These are phyloP conservation scores for Phaeophleospora eucalypticola DNA, from an alignment of 2,329 filamentous ascomycete genomes.

Conservation along the genomic window DNA sequence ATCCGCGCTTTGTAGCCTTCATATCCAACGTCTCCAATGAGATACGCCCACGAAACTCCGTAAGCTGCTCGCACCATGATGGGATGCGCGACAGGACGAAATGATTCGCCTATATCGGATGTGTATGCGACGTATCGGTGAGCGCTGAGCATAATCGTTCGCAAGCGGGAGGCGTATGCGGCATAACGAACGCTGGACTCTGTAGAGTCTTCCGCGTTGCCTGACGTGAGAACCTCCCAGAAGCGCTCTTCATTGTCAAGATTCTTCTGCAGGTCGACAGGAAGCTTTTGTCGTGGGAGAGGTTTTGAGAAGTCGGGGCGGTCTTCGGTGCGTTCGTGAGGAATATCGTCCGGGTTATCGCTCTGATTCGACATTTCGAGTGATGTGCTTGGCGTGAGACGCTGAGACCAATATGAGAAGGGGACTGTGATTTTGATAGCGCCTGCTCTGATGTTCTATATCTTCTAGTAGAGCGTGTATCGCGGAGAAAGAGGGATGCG, in stretches of 20 bases:
- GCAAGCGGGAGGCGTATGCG: conserved; percentile 72
- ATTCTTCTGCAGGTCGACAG: conserved; percentile 52
- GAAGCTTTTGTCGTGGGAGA: conserved; percentile 49
- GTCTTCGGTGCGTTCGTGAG: conserved; percentile 40
- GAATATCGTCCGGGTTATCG: conserved; percentile 32
- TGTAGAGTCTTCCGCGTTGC: conserved; percentile 73
- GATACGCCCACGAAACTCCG: conserved; percentile 86
- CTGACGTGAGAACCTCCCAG: conserved; percentile 56
- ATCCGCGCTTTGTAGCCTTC: conserved; percentile 95
- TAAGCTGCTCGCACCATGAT: conserved; percentile 78
- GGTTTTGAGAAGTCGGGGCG: conserved; percentile 47
- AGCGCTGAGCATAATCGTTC: conserved; percentile 71
- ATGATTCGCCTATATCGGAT: conserved; percentile 89
- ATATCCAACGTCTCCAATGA: conserved; percentile 82
- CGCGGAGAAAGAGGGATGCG: not conserved
- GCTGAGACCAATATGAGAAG: not conserved
- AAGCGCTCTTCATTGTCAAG: conserved; percentile 65
- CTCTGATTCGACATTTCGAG: conserved; percentile 6
- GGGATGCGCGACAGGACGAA: conserved; percentile 87
- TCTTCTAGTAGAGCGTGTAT: too few species aligned
- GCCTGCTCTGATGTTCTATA: too few species aligned
- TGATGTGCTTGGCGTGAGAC: not conserved
- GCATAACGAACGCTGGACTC: conserved; percentile 86
- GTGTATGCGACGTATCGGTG: conserved; percentile 98
- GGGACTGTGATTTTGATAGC: not conserved